Evolutionary conservation across 2,329 filamentous ascomycete species (phyloP).

Genomic region (Alternaria ethzedia): DNA sequence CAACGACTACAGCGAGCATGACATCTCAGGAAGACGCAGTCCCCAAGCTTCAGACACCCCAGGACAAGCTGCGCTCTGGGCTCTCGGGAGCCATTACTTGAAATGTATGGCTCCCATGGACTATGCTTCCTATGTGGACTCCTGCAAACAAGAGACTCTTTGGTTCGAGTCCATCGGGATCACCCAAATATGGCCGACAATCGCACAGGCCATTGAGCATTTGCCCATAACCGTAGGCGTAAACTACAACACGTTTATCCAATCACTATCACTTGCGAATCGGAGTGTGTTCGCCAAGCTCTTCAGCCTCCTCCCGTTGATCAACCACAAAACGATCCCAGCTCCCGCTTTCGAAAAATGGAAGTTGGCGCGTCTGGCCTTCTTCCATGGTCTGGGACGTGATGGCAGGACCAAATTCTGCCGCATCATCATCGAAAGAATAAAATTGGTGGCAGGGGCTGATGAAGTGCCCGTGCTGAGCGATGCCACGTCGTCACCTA

Average conservation of each 20-base stretch:
- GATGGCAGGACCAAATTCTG: not conserved
- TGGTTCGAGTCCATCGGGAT: not conserved
- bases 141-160: not conserved
- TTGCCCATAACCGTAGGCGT: not conserved
- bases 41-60: not conserved
- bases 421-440: not conserved
- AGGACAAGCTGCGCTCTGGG: not conserved
- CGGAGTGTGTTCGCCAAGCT: not conserved
- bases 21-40: not conserved
- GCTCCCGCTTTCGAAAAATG: not conserved
- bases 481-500: not conserved
- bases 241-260: not conserved
- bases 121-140: not conserved
- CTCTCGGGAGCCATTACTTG: not conserved
- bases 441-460: not conserved
- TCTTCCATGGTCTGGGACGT: not conserved
- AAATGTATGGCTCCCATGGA: not conserved
- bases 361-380: not conserved
- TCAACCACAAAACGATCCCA: not conserved
- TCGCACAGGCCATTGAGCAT: not conserved
- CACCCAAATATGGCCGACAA: not conserved
- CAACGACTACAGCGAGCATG: not conserved
- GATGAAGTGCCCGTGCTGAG: not conserved
- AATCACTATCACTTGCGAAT: not conserved
- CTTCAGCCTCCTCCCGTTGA: not conserved